These are phyloP conservation scores for Salvia miltiorrhiza DNA, from an alignment of 257 asterid genomes.

Conservation along the genomic window DNA sequence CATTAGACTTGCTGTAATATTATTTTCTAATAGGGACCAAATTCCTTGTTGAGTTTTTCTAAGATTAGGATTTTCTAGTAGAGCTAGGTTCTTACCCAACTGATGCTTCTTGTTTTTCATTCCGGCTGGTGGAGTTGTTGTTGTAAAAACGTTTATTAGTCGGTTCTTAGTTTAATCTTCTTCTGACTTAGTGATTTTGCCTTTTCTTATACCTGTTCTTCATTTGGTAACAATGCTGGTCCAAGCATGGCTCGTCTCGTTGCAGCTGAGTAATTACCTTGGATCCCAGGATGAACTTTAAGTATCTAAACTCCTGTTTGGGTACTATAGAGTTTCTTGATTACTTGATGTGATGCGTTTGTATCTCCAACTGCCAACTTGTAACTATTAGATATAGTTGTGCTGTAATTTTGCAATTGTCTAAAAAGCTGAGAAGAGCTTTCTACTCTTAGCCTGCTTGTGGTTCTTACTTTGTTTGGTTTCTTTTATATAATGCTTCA, in stretches of 20 bases:
- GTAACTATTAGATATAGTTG: neutral
- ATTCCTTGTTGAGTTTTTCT: constrained; percentile 3
- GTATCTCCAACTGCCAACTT: neutral
- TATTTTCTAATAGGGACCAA: constrained; percentile 14
- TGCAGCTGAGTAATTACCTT: neutral
- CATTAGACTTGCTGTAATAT: constrained; percentile 18
- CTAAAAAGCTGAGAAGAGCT: neutral
- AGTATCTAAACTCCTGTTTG: neutral
- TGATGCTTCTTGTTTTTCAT: constrained; percentile 4
- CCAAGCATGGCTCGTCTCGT: neutral
- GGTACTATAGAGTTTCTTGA: neutral
- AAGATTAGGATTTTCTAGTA: too few relatives aligned
- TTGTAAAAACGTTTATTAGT: neutral
- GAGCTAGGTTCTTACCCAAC: constrained; percentile 19
- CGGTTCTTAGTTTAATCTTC: neutral
- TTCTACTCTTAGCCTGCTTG: neutral
- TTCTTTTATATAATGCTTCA: neutral
- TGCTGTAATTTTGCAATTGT: neutral
- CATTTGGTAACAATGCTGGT: neutral
- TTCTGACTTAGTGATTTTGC: neutral
- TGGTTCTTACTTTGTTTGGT: neutral
- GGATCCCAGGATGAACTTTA: neutral
- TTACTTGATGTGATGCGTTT: neutral
- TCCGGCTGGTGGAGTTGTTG: constrained; percentile 12
- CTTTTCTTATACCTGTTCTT: neutral